These are phyloP conservation scores for Aspergillus candidus DNA, from an alignment of 2,329 filamentous ascomycete genomes.

Conservation along the genomic window DNA sequence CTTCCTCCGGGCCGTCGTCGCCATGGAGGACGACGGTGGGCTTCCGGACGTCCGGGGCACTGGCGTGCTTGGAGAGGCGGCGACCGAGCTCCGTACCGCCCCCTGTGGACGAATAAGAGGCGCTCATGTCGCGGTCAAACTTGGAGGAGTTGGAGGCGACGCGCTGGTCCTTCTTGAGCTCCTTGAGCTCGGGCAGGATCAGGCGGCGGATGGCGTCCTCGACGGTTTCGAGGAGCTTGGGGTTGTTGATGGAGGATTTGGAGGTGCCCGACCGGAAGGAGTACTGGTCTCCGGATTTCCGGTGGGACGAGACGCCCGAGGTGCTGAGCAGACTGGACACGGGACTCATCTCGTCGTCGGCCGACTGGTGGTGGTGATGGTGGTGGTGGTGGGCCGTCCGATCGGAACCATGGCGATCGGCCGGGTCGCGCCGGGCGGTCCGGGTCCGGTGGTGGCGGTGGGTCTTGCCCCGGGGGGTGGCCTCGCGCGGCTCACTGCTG, in stretches of 20 bases:
- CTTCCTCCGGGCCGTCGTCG: slow-evolving; percentile 53
- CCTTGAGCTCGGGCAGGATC: slow-evolving; percentile 85
- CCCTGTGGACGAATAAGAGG: slow-evolving; percentile 55
- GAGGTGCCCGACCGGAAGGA: slow-evolving; percentile 56
- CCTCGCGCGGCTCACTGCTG: slow-evolving; percentile 45
- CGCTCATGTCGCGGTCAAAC: slow-evolving; percentile 59
- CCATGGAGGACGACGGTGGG: slow-evolving; percentile 55
- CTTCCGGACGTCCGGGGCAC: slow-evolving; percentile 55
- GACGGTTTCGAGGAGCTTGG: slow-evolving; percentile 81
- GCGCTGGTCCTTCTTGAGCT: slow-evolving; percentile 84
- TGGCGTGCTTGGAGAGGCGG: slow-evolving; percentile 55
- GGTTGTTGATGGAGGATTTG: slow-evolving; percentile 81
- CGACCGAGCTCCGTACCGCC: slow-evolving; percentile 51
- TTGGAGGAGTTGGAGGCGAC: slow-evolving; percentile 64
- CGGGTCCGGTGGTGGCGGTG: slow-evolving; percentile 38
- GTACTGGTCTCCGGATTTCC: slow-evolving; percentile 50
- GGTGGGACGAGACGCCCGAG: slow-evolving; percentile 50
- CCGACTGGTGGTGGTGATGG: slow-evolving; percentile 44
- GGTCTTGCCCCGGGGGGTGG: slow-evolving; percentile 23
- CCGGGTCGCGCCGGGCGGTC: slow-evolving; percentile 42
- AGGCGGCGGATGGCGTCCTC: slow-evolving; percentile 87
- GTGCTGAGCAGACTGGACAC: slow-evolving; percentile 58
- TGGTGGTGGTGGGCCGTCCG: slow-evolving; percentile 44
- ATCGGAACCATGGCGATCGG: slow-evolving; percentile 40
- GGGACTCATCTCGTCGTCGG: slow-evolving; percentile 51